Base-by-base conservation (phyloP, 345 rosid species). In the Psidium friedrichsthalianum region DNA sequence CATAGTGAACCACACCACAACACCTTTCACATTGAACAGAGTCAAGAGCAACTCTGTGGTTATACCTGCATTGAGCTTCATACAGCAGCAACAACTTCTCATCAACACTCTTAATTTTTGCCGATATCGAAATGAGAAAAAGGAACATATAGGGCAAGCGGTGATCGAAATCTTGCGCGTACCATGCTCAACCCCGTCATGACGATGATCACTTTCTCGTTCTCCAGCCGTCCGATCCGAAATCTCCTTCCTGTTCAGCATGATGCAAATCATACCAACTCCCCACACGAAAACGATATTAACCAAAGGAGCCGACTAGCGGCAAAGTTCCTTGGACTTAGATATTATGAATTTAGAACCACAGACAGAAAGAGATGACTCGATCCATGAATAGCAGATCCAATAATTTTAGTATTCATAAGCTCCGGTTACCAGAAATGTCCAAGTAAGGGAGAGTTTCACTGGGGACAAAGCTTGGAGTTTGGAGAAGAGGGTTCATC, bases 101-200 rank as follows among this genome's bases (percentile, higher is more conserved):
- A 11, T 51, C 32, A 49, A 44, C 20, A 25, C 51, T 40, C 69
- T 36, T 2, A 36, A 36, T 36, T 49, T 29, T 83, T 55, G 32
- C 20, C 18, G 0, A 24, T 27, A 51, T 49, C 0, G 47, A 32
- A 1, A 32, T 21, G 32, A 32, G 47, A 21, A 69, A 8, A 69
- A 8, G 78, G 78, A 69, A 18, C 44, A 18, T 4, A 9, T 8
- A 69, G 78, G 47, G 18, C 78, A 32, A 3, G 0, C 3, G 24
- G 32, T 3, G 3, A 69, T 32, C 24, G 8, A 69, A 69, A 69
- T 69, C 78, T 69, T 16, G 12, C 14, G 32, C 88, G 21, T 82
- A 93, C 98, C 98, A 94, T 95, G 83, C 95, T 90, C 82, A 93
- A 85, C 82, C 98, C 96, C 12, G 92, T 90, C 96, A 95, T 88